Conservation (phyloP, 2,329 filamentous ascomycete species). For the Cryphonectria carpinicola region DNA sequence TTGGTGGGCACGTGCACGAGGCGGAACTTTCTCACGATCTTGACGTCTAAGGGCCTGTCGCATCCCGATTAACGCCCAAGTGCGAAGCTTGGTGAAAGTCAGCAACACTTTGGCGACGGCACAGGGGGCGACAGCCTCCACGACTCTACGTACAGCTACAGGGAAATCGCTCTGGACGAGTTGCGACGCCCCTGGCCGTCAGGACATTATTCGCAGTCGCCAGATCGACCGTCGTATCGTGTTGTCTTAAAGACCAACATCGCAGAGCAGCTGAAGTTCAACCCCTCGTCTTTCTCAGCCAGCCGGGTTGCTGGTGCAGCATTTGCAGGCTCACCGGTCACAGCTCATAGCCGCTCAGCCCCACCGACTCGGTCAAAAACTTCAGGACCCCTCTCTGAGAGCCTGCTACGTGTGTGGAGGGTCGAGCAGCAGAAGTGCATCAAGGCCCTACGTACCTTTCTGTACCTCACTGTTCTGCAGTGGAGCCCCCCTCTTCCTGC, state of each 20-base stretch:
- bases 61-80: background rate
- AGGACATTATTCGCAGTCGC: background rate
- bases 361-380: slow-evolving; percentile 25
- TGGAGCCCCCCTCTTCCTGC: slow-evolving; percentile 12
- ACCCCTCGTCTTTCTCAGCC: background rate
- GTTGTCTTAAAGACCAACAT: background rate
- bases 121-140: background rate
- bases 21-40: background rate
- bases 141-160: background rate
- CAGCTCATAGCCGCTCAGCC: slow-evolving; percentile 15
- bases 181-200: no score
- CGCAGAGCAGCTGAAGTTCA: background rate
- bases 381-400: slow-evolving; percentile 1
- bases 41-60: background rate
- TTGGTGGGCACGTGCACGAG: slow-evolving; percentile 11
- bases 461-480: slow-evolving; percentile 25
- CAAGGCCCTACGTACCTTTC: slow-evolving; percentile 23
- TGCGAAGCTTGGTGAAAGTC: background rate
- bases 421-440: slow-evolving; percentile 20
- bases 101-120: background rate
- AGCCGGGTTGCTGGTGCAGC: background rate
- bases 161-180: background rate
- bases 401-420: slow-evolving; percentile 16
- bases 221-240: background rate
- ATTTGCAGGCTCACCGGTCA: slow-evolving; percentile 16